phyloP scores from a whole-genome alignment of 495 filamentous ascomycete genomes.

The Penicillium lagena region DNA sequence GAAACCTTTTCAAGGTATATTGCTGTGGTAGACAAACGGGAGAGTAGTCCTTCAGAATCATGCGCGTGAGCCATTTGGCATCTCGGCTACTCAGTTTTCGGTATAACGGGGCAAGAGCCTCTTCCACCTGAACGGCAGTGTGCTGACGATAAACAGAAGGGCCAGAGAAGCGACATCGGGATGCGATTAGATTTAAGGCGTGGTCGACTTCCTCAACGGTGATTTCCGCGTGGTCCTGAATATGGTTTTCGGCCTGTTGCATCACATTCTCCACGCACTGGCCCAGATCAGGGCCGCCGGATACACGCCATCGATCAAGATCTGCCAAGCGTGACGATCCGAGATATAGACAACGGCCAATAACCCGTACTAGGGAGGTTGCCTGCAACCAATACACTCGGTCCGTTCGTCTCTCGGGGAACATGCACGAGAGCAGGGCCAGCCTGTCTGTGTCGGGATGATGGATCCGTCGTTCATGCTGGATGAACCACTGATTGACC shows the following conservation, averaged over 20 bases:
- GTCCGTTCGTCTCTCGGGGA: conserved; percentile 69
- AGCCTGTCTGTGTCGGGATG: conserved; percentile 43
- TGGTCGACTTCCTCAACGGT: conserved; percentile 71
- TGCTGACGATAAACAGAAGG: conserved; percentile 49
- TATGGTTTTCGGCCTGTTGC: conserved; percentile 51
- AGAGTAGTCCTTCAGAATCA: conserved; percentile 70
- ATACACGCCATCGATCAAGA: conserved; percentile 52
- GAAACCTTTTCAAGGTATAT: conserved; percentile 41
- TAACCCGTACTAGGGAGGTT: conserved; percentile 49
- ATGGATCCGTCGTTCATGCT: conserved; percentile 46
- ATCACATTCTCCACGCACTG: conserved; percentile 64
- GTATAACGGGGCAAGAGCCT: conserved; percentile 49
- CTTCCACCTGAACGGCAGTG: conserved; percentile 35
- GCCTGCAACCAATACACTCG: conserved; percentile 65
- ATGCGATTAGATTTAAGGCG: conserved; percentile 56
- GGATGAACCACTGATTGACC: conserved; percentile 55
- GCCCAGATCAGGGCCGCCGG: conserved; percentile 59
- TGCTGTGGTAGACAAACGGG: conserved; percentile 50
- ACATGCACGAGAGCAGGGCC: conserved; percentile 63
- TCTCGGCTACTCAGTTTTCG: conserved; percentile 58
- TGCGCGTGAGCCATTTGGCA: conserved; percentile 82
- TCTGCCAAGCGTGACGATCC: conserved; percentile 52
- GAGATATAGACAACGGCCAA: conserved; percentile 58
- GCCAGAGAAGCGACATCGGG: conserved; percentile 61
- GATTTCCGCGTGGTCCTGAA: conserved; percentile 35